A percentile compares a stretch with the other conserved stretches of the same genome.
phyloP scores from a whole-genome alignment of 805 yeast genomes.

The Priceomyces haplophilus region DNA sequence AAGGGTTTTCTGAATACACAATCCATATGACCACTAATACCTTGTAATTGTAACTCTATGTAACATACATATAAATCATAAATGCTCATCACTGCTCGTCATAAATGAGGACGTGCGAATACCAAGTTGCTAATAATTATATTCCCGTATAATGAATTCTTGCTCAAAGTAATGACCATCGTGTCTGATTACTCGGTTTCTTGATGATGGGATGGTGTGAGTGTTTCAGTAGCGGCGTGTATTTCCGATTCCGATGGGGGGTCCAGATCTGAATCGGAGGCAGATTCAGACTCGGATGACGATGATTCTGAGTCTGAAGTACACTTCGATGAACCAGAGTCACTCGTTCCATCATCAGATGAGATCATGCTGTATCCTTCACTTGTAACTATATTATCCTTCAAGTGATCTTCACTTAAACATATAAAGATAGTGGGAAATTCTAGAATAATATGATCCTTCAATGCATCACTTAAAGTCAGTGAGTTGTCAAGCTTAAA shows the following conservation, averaged over 20 bases:
- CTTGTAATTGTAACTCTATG: no score
- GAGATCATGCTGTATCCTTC: background rate
- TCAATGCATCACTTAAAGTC: slow-evolving; percentile 49
- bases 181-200: no score
- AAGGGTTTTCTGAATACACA: slow-evolving; percentile 30
- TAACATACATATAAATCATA: no score
- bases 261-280: background rate
- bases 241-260: background rate
- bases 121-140: background rate
- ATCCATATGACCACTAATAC: slow-evolving; percentile 17
- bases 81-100: background rate
- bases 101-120: slow-evolving; percentile 1
- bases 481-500: slow-evolving; percentile 33
- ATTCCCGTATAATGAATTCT: no score
- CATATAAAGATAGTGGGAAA: slow-evolving; percentile 67
- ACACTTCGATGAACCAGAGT: slow-evolving; percentile 14
- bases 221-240: no score
- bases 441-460: slow-evolving; percentile 63
- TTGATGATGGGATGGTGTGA: no score
- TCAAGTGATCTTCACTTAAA: slow-evolving; percentile 16
- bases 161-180: no score
- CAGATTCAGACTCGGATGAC: slow-evolving; percentile 1
- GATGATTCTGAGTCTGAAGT: slow-evolving; percentile 6
- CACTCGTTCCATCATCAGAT: slow-evolving; percentile 12
- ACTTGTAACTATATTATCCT: slow-evolving; percentile 18